These are phyloP conservation scores for Termitomyces sp. DNA, from an alignment of 768 basidiomycete genomes.

Conservation along the genomic window DNA sequence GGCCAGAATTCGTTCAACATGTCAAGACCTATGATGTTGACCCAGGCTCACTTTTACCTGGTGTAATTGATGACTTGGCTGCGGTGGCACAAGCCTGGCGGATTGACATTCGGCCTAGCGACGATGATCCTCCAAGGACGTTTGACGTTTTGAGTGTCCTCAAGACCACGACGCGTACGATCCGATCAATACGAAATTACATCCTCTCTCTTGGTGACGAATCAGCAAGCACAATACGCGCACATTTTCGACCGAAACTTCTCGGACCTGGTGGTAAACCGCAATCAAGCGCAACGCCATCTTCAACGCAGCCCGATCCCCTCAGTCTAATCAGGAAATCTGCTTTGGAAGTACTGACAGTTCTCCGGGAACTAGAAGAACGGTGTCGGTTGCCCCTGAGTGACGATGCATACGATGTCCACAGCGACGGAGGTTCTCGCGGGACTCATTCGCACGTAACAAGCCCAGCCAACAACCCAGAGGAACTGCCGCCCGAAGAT, in stretches of 20 bases:
- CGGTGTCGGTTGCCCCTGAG: slow-evolving; percentile 66
- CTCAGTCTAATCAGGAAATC: slow-evolving; percentile 68
- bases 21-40: slow-evolving; percentile 70
- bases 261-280: slow-evolving; percentile 34
- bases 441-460: slow-evolving; percentile 37
- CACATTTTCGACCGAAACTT: slow-evolving; percentile 55
- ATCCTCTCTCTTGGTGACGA: slow-evolving; percentile 80
- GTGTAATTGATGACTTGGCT: slow-evolving; percentile 71
- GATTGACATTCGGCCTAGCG: slow-evolving; percentile 29
- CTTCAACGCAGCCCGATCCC: slow-evolving; percentile 45
- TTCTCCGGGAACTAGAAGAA: slow-evolving; percentile 81
- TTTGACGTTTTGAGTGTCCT: slow-evolving; percentile 69
- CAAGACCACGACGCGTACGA: slow-evolving; percentile 74
- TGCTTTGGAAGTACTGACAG: slow-evolving; percentile 80
- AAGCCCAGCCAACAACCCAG: slow-evolving; percentile 33
- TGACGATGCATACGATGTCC: slow-evolving; percentile 81
- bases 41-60: slow-evolving; percentile 73
- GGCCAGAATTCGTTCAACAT: slow-evolving; percentile 47
- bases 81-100: slow-evolving; percentile 64
- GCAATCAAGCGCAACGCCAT: slow-evolving; percentile 27
- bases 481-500: slow-evolving; percentile 39
- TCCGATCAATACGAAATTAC: slow-evolving; percentile 83
- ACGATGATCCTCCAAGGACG: slow-evolving; percentile 9
- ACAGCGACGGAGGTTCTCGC: slow-evolving; percentile 59
- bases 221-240: slow-evolving; percentile 48